A percentile compares a stretch with the other conserved stretches of the same genome.
phyloP scores from a whole-genome alignment of 2,329 filamentous ascomycete genomes.

The Diaporthe nobilis region DNA sequence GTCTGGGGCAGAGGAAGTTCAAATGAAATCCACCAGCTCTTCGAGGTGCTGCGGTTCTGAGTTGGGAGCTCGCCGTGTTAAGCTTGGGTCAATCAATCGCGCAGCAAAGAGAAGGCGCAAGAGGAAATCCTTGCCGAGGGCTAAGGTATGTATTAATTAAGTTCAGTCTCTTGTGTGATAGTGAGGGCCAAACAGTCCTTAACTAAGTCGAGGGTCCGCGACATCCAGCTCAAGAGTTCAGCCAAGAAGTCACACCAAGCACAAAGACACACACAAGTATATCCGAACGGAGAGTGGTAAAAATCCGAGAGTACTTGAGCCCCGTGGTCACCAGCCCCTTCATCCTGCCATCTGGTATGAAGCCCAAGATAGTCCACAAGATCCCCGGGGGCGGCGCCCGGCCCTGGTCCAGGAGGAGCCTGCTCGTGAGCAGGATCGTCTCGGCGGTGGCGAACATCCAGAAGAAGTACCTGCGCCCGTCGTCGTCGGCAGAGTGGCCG shows the following conservation, averaged over 20 bases:
- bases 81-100: neutral
- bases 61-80: neutral
- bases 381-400: conserved; percentile 71
- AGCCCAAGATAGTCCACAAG: conserved; percentile 72
- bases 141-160: neutral
- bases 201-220: neutral
- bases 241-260: conserved; percentile 71
- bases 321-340: conserved; percentile 58
- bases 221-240: conserved; percentile 46
- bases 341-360: conserved; percentile 77
- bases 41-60: neutral
- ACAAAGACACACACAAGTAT: conserved; percentile 85
- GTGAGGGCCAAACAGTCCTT: neutral
- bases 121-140: neutral
- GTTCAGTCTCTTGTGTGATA: neutral
- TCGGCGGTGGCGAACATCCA: conserved; percentile 87
- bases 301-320: conserved; percentile 78
- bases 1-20: neutral
- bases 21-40: neutral
- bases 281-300: conserved; percentile 79
- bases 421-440: conserved; percentile 77
- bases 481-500: conserved; percentile 42
- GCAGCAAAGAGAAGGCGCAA: neutral
- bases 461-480: conserved; percentile 72
- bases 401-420: conserved; percentile 78